Evolutionary conservation across 768 basidiomycete genomes (phyloP).

Genomic region (Lactifluus echinatus): DNA sequence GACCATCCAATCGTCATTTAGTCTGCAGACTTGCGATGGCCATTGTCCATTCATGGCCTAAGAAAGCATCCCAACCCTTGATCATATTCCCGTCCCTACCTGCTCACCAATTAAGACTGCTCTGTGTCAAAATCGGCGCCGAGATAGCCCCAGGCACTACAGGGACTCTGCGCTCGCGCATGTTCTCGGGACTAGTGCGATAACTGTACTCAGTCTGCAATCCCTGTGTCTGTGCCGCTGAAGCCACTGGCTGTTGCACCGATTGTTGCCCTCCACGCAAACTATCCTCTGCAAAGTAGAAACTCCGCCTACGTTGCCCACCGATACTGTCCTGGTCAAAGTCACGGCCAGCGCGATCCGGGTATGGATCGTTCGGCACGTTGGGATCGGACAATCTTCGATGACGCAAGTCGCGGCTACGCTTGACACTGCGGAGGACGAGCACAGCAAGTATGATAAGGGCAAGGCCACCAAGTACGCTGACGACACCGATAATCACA

Average conservation of each 20-base stretch:
- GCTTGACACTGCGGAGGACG: conserved; percentile 57
- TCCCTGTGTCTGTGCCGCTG: conserved; percentile 34
- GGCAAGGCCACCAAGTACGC: conserved; percentile 70
- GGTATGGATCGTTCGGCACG: conserved; percentile 37
- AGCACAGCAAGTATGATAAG: conserved; percentile 66
- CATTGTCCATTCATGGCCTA: neutral
- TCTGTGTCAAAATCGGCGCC: conserved; percentile 69
- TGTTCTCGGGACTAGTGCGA: conserved; percentile 27
- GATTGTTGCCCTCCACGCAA: conserved; percentile 33
- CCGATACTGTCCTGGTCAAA: conserved; percentile 74
- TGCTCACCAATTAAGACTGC: conserved; percentile 76
- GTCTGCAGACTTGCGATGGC: neutral
- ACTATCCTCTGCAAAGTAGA: conserved; percentile 84
- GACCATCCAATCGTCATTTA: neutral
- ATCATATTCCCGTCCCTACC: neutral
- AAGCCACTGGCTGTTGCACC: neutral
- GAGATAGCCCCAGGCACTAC: conserved; percentile 59
- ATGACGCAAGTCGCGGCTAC: conserved; percentile 62
- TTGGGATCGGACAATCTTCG: conserved; percentile 53
- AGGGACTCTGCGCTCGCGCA: conserved; percentile 48
- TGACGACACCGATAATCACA: conserved; percentile 88
- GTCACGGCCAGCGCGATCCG: conserved; percentile 46
- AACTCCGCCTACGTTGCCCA: conserved; percentile 63
- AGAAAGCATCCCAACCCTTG: neutral
- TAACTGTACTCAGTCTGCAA: conserved; percentile 30